A percentile compares a stretch with the other conserved stretches of the same genome.
Conservation (phyloP, 2,329 filamentous ascomycete species). For the Lachnellula hyalina region DNA sequence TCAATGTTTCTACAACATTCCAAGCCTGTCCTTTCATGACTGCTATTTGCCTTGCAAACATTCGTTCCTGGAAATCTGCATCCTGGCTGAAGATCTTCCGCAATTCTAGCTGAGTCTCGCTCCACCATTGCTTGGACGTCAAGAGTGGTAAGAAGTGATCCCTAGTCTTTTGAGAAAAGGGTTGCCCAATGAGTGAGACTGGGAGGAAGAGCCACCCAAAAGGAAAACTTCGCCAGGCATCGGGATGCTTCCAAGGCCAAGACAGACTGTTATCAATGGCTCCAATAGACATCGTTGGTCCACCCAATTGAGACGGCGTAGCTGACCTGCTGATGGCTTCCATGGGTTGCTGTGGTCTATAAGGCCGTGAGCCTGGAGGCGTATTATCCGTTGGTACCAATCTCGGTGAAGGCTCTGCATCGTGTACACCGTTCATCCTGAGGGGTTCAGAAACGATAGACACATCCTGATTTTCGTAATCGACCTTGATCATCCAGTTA, state of each 20-base stretch:
- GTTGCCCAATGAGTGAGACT: constrained; percentile 90
- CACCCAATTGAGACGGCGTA: constrained; percentile 29
- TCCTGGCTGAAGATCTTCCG: constrained; percentile 87
- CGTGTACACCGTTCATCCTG: constrained; percentile 57
- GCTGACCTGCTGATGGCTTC: constrained; percentile 53
- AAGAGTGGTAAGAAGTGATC: constrained; percentile 94
- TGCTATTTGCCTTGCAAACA: constrained; percentile 97
- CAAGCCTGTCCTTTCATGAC: constrained; percentile 99
- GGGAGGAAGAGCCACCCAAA: constrained; percentile 98
- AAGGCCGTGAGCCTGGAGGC: constrained; percentile 51
- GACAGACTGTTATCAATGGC: constrained; percentile 98
- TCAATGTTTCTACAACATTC: constrained; percentile 98
- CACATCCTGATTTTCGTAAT: constrained; percentile 76
- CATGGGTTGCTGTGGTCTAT: constrained; percentile 80
- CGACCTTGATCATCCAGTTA: constrained; percentile 99
- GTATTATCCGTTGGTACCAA: constrained; percentile 34
- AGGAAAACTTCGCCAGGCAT: constrained; percentile 84
- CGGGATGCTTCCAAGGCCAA: constrained; percentile 67
- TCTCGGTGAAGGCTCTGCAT: constrained; percentile 47
- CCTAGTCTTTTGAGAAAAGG: constrained; percentile 89
- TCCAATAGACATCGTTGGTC: constrained; percentile 64
- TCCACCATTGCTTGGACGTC: constrained; percentile 96
- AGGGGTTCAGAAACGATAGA: constrained; percentile 80
- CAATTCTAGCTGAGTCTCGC: constrained; percentile 81
- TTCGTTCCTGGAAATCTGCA: constrained; percentile 93